Percentiles rank a stretch among this genome's conserved stretches.
These are phyloP conservation scores for Cercospora brassicicola DNA, from an alignment of 2,329 filamentous ascomycete genomes.

Conservation along the genomic window DNA sequence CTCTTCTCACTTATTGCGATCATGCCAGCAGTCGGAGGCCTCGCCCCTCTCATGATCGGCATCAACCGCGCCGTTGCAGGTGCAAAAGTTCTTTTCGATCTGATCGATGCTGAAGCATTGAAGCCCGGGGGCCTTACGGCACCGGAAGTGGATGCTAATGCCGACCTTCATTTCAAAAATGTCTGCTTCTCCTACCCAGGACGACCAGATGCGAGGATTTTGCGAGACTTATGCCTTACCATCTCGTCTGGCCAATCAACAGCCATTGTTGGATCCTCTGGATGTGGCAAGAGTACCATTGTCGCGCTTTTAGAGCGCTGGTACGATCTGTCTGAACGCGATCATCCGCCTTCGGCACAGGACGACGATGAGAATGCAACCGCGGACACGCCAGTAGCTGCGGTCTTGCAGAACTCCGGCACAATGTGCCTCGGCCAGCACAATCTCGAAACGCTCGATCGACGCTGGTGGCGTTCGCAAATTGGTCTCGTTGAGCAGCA, in stretches of 20 bases:
- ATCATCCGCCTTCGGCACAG: neutral
- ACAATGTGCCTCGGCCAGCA: neutral
- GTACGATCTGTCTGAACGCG: slow-evolving; percentile 41
- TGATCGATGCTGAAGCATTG: neutral
- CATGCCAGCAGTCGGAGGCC: neutral
- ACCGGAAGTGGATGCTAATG: neutral
- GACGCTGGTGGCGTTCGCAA: slow-evolving; percentile 38
- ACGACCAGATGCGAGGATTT: slow-evolving; percentile 42
- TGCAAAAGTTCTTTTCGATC: neutral
- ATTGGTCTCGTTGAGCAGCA: slow-evolving; percentile 52
- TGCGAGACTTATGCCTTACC: slow-evolving; percentile 41
- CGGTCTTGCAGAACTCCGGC: neutral
- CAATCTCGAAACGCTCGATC: slow-evolving; percentile 38
- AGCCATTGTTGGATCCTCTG: slow-evolving; percentile 45
- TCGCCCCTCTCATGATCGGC: neutral
- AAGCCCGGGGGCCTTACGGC: neutral
- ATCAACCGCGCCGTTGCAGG: neutral
- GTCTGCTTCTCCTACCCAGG: slow-evolving; percentile 46
- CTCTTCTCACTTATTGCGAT: neutral
- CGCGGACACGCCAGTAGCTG: too few species aligned
- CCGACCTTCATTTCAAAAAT: slow-evolving; percentile 38
- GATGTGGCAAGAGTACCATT: slow-evolving; percentile 46
- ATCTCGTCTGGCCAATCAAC: slow-evolving; percentile 39
- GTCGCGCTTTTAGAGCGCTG: slow-evolving; percentile 38
- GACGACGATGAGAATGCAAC: neutral